Conservation (phyloP, 257 asterid species). For the Solanum arcanum region DNA sequence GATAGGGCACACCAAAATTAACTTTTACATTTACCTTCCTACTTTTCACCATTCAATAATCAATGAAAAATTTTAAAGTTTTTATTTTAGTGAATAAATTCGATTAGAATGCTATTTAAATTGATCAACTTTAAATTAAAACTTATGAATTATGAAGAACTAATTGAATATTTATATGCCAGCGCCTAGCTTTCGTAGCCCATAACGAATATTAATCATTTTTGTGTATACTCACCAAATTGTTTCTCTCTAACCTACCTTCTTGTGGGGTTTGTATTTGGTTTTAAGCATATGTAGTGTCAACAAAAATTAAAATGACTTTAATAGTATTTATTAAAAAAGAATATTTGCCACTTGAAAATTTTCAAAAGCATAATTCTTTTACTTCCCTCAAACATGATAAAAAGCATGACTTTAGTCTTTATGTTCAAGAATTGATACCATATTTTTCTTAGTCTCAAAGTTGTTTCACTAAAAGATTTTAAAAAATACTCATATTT, state of each 20-base stretch:
- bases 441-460: slow-evolving; percentile 3
- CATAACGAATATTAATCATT: neutral
- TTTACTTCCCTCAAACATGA: slow-evolving; percentile 10
- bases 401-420: slow-evolving; percentile 24
- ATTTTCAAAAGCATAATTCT: slow-evolving; percentile 1
- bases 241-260: neutral
- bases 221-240: neutral
- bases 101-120: neutral
- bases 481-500: neutral
- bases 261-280: neutral
- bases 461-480: neutral
- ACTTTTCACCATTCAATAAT: neutral
- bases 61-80: neutral
- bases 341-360: slow-evolving; percentile 11
- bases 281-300: neutral
- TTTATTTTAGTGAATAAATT: neutral
- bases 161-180: neutral
- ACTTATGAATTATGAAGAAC: neutral
- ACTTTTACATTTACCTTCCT: no score
- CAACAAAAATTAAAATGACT: neutral
- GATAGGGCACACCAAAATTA: no score
- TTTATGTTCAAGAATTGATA: slow-evolving; percentile 22
- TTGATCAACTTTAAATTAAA: neutral
- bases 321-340: neutral
- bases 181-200: neutral